These are phyloP conservation scores for Leccinellum rugosiceps DNA, from an alignment of 768 basidiomycete genomes.

Conservation along the genomic window DNA sequence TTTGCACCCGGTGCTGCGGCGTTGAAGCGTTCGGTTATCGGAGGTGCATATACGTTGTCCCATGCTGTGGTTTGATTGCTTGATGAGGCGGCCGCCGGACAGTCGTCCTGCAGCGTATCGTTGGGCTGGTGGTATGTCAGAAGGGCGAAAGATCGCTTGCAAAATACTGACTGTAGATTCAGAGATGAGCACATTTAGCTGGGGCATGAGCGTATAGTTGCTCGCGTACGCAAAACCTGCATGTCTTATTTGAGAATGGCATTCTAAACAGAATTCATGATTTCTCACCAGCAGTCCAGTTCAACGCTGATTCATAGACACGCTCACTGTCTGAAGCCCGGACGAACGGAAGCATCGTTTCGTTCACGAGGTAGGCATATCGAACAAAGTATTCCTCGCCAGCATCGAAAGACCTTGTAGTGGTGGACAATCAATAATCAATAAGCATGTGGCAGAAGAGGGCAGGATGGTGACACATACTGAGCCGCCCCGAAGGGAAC, in stretches of 20 bases:
- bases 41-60: constrained; percentile 49
- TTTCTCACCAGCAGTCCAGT: constrained; percentile 59
- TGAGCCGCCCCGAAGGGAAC: constrained; percentile 64
- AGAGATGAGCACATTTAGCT: constrained; percentile 50
- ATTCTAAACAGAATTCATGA: not conserved
- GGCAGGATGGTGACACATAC: constrained; percentile 37
- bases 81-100: constrained; percentile 28
- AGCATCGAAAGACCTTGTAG: constrained; percentile 49
- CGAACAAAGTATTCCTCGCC: constrained; percentile 49
- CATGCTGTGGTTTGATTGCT: constrained; percentile 42
- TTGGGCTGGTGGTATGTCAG: constrained; percentile 40
- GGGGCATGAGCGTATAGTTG: constrained; percentile 39
- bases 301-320: constrained; percentile 60
- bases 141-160: not conserved
- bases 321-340: constrained; percentile 46
- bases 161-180: constrained; percentile 43
- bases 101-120: constrained; percentile 68
- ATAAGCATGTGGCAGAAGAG: too few relatives aligned
- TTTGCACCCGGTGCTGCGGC: constrained; percentile 58
- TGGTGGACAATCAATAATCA: too few relatives aligned
- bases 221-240: constrained; percentile 49
- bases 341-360: constrained; percentile 47
- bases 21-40: constrained; percentile 58
- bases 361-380: constrained; percentile 46
- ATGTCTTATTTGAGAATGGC: not conserved